Conservation (phyloP, 345 rosid genomes). For the Pistacia vera region DNA sequence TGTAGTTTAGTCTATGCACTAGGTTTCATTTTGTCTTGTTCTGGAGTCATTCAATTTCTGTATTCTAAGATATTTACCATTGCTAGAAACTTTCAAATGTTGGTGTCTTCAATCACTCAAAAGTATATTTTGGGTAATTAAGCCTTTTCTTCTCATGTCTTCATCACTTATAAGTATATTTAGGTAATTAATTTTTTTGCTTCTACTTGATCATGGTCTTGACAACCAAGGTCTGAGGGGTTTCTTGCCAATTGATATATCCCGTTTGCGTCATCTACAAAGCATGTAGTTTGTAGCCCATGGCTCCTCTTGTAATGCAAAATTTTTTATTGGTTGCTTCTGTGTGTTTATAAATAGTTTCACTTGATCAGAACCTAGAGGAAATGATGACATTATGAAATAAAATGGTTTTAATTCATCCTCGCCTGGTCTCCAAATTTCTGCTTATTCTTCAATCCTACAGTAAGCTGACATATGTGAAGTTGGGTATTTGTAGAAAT, state of each 20-base stretch:
- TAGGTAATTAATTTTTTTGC: conserved; percentile 7
- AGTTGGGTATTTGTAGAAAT: conserved; percentile 57
- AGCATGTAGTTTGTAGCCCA: conserved; percentile 61
- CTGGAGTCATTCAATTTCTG: background rate
- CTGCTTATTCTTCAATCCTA: conserved; percentile 13
- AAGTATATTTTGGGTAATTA: conserved; percentile 10
- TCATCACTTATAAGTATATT: background rate
- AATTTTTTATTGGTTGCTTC: background rate
- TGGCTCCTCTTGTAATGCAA: conserved; percentile 20
- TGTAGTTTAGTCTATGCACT: background rate
- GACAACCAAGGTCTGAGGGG: conserved; percentile 91
- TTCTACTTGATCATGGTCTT: conserved; percentile 56
- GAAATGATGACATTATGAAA: background rate
- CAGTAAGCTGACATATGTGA: conserved; percentile 5
- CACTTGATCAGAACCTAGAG: background rate
- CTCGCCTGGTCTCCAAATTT: background rate
- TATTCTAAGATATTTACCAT: conserved; percentile 10
- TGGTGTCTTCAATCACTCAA: background rate
- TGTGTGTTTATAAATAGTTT: background rate
- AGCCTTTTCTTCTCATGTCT: background rate
- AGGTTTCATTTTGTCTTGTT: background rate
- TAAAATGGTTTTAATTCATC: background rate
- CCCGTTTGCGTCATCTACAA: conserved; percentile 70
- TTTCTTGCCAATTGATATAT: conserved; percentile 71
- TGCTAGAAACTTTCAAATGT: background rate